Base-by-base conservation (phyloP, 352 stramenopile genomes). In the Phytophthora ohioensis region DNA sequence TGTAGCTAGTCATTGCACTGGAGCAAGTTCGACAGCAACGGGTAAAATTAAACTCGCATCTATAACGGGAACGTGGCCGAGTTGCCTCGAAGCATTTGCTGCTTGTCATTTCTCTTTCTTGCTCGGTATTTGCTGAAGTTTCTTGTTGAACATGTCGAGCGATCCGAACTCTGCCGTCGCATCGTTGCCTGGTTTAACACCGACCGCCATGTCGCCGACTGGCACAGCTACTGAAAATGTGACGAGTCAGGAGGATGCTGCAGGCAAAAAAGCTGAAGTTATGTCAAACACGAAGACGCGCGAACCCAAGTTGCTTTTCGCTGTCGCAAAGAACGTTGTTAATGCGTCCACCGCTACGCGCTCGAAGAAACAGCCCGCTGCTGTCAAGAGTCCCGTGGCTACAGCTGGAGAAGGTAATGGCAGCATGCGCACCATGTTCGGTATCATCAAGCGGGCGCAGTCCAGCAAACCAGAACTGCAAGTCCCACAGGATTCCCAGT, bases 361-460 rank as follows among this genome's bases (percentile, higher is more conserved):
- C 15, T 62, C 51, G 8, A 78, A 71, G 54, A 70, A 71, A 46
- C 55, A 73, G 15, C 3, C 35, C n/a, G 32, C 5, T 56, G 35
- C 15, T 43, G 45, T 27, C 12, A 67, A 47, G 42, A 68, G 43
- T 30, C 64, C 70, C 6, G 39, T 27, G 10, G 5, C n/a, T 34
- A 9, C 58, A 15, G 38, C 39, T 32, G 52, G n/a, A 49, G 51
- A 68, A 52, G 35, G 51, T 2, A 72, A 49, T 34, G 48, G 34
- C 4, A 77, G 65, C 11, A 71, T 57, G 34, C 62, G 72, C 11
- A 81, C 68, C n/a, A 68, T 83, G 15, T 91, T 91, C 30, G 75
- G 81, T 8, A 84, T 84, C 47, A 78, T 91, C 32, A 81, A 78
- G 49, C 77, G 82, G 11, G 71, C 79, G 3, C 81, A 71, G 39